phyloP scores from a whole-genome alignment of 345 rosid species.

The Erodium maritimum region DNA sequence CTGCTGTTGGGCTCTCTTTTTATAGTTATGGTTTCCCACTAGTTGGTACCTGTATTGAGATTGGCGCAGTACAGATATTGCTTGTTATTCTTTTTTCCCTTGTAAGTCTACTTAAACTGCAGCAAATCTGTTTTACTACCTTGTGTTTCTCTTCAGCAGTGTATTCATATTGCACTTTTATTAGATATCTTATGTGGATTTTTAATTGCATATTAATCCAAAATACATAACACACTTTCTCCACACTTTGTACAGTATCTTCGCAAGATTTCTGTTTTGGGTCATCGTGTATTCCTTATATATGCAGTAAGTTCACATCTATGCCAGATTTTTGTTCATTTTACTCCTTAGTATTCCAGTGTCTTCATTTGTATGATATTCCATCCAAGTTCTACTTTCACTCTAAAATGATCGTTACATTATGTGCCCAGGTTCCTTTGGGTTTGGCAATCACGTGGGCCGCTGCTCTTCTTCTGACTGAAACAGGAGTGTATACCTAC shows the following conservation, averaged over 20 bases:
- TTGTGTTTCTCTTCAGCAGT: neutral
- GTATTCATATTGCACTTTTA: neutral
- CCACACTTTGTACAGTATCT: constrained; percentile 57
- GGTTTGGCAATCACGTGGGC: constrained; percentile 93
- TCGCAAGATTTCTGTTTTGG: constrained; percentile 77
- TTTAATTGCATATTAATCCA: too few relatives aligned
- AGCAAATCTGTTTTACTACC: neutral
- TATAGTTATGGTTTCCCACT: constrained; percentile 88
- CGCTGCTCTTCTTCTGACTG: constrained; percentile 79
- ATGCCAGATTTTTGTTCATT: neutral
- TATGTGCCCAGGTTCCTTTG: constrained; percentile 65
- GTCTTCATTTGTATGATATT: neutral
- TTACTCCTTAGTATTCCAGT: neutral
- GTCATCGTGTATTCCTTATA: constrained; percentile 87
- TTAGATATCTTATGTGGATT: neutral
- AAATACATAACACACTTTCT: too few relatives aligned
- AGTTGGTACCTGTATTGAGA: constrained; percentile 87
- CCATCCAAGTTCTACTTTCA: neutral
- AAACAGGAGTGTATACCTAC: constrained; percentile 68
- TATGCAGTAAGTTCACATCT: constrained; percentile 51
- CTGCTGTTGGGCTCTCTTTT: constrained; percentile 95
- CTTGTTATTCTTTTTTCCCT: constrained; percentile 82
- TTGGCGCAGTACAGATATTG: constrained; percentile 70
- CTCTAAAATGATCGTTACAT: neutral
- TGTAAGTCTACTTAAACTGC: constrained; percentile 33